These are phyloP conservation scores for Ophiocordyceps camponoti-rufipedis DNA, from an alignment of 2,329 filamentous ascomycete species.

Conservation along the genomic window DNA sequence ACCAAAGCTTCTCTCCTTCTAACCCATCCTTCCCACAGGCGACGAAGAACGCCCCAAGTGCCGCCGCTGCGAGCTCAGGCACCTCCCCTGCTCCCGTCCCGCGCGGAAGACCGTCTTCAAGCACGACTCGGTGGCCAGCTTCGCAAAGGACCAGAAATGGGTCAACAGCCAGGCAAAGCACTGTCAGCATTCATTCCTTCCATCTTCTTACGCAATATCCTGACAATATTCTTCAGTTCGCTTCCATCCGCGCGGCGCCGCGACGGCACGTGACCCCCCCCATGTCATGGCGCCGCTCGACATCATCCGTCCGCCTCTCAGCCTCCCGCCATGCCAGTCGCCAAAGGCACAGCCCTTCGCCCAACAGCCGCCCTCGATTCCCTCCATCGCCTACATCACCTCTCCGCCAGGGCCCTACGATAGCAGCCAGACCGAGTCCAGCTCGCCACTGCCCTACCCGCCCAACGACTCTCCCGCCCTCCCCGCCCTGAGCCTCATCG, in stretches of 20 bases:
- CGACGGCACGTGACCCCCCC: slow-evolving; percentile 1
- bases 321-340: not conserved
- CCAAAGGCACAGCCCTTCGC: not conserved
- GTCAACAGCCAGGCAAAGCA: slow-evolving; percentile 15
- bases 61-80: slow-evolving; percentile 14
- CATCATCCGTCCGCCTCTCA: not conserved
- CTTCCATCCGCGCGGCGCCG: slow-evolving; percentile 6
- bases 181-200: slow-evolving; percentile 9
- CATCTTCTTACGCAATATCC: not conserved
- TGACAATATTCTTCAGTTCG: slow-evolving; percentile 4
- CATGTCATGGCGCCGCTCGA: not conserved
- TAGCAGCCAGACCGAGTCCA: not conserved
- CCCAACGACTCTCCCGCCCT: not conserved
- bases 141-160: slow-evolving; percentile 18
- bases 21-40: slow-evolving; percentile 7
- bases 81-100: slow-evolving; percentile 15
- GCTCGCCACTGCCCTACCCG: not conserved
- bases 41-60: slow-evolving; percentile 20
- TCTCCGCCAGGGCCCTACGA: not conserved
- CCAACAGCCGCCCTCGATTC: not conserved
- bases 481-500: not conserved
- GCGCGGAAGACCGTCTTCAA: slow-evolving; percentile 17
- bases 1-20: no score
- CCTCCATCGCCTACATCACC: slow-evolving; percentile 2
- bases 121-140: slow-evolving; percentile 13